Evolutionary conservation across 2,329 filamentous ascomycete genomes (phyloP).

Genomic region (Aspergillus hiratsukae): DNA sequence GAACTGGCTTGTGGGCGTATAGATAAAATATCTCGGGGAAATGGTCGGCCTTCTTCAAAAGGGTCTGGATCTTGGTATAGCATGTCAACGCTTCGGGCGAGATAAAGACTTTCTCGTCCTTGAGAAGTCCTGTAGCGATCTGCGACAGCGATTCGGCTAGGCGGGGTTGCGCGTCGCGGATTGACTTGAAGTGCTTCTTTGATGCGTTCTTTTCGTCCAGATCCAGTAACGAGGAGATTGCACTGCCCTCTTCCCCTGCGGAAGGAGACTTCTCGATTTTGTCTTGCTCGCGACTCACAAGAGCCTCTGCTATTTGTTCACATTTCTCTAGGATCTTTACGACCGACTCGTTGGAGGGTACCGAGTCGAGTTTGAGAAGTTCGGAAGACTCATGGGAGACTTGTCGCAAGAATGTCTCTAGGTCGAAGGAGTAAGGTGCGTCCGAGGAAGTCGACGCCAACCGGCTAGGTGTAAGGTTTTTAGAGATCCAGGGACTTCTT

Average conservation of each 20-base stretch:
- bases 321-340: conserved; percentile 32
- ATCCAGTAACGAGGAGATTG: conserved; percentile 39
- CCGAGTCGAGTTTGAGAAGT: conserved; percentile 26
- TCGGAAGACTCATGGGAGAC: conserved; percentile 24
- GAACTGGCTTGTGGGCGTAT: conserved; percentile 77
- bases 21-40: conserved; percentile 76
- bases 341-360: conserved; percentile 33
- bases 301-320: conserved; percentile 27
- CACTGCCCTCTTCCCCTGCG: conserved; percentile 27
- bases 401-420: conserved; percentile 26
- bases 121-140: conserved; percentile 64
- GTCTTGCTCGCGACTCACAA: conserved; percentile 25
- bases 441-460: conserved; percentile 18
- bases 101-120: conserved; percentile 74
- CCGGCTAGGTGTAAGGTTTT: conserved; percentile 6
- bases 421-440: conserved; percentile 4
- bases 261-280: conserved; percentile 6
- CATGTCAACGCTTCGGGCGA: conserved; percentile 64
- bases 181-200: conserved; percentile 19
- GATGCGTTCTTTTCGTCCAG: conserved; percentile 35
- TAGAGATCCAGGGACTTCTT: conserved; percentile 3
- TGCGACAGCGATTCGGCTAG: conserved; percentile 46
- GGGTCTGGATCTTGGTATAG: conserved; percentile 73
- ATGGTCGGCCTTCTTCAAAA: conserved; percentile 67
- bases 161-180: conserved; percentile 30